Evolutionary conservation across 306 rosid species (phyloP).

Genomic region (Dalbergia oliveri): DNA sequence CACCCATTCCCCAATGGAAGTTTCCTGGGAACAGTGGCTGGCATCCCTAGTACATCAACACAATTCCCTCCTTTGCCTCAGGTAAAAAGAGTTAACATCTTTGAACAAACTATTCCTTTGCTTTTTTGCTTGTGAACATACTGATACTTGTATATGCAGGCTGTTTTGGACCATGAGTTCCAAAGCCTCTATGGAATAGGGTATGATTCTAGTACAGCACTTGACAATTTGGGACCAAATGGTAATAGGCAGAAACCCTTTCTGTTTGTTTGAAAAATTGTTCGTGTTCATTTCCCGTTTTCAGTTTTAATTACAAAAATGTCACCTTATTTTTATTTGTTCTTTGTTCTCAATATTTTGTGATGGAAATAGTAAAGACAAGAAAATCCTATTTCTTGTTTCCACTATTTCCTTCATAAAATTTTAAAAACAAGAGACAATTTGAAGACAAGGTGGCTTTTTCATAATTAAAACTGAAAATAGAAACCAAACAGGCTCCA

Average conservation of each 20-base stretch:
- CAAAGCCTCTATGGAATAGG: constrained; percentile 90
- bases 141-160: constrained; percentile 59
- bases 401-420: too few relatives aligned
- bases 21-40: constrained; percentile 71
- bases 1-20: constrained; percentile 63
- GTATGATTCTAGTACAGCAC: constrained; percentile 68
- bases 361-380: too few relatives aligned
- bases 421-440: too few relatives aligned
- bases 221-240: constrained; percentile 82
- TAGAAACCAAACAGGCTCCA: background rate
- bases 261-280: background rate
- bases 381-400: too few relatives aligned
- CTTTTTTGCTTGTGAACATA: constrained; percentile 33
- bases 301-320: too few relatives aligned
- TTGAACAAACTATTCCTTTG: constrained; percentile 5
- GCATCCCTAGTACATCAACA: constrained; percentile 63
- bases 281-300: too few relatives aligned
- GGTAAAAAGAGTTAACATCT: constrained; percentile 56
- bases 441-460: too few relatives aligned
- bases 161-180: constrained; percentile 74
- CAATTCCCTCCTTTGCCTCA: constrained; percentile 79
- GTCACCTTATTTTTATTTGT: too few relatives aligned
- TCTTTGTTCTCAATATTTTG: too few relatives aligned
- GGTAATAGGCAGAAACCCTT: constrained; percentile 56
- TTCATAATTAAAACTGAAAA: too few relatives aligned